phyloP scores from a whole-genome alignment of 2,329 filamentous ascomycete species.

The Fusarium beomiforme region DNA sequence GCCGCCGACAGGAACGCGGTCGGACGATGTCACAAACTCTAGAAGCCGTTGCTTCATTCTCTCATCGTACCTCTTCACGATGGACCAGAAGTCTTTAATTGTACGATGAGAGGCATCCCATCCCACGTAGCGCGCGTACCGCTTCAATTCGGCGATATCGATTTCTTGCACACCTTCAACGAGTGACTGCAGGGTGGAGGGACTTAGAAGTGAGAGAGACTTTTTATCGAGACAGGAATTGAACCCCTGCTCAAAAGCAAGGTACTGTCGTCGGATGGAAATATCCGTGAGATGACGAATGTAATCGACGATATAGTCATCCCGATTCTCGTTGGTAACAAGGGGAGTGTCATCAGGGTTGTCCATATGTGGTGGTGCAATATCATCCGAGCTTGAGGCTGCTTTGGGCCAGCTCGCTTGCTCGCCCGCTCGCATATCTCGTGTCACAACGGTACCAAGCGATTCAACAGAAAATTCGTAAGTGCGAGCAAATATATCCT shows the following conservation, averaged over 20 bases:
- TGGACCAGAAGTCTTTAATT: slow-evolving; percentile 84
- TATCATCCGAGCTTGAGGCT: slow-evolving; percentile 39
- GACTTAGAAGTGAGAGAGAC: slow-evolving; percentile 76
- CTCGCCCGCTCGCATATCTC: slow-evolving; percentile 60
- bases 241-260: slow-evolving; percentile 86
- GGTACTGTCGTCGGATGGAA: slow-evolving; percentile 79
- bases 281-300: slow-evolving; percentile 83
- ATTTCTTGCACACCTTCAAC: slow-evolving; percentile 88
- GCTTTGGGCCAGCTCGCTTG: slow-evolving; percentile 65
- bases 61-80: slow-evolving; percentile 75
- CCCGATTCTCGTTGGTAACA: slow-evolving; percentile 84
- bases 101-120: slow-evolving; percentile 76
- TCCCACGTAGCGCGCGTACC: slow-evolving; percentile 80
- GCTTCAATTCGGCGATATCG: slow-evolving; percentile 77
- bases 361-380: slow-evolving; percentile 28
- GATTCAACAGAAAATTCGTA: slow-evolving; percentile 82
- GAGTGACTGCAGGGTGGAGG: slow-evolving; percentile 76
- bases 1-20: slow-evolving; percentile 88
- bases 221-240: slow-evolving; percentile 75
- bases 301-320: slow-evolving; percentile 84
- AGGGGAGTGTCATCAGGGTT: slow-evolving; percentile 68
- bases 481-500: slow-evolving; percentile 83
- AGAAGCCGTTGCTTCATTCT: slow-evolving; percentile 79
- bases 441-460: slow-evolving; percentile 66
- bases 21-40: slow-evolving; percentile 94